These are phyloP conservation scores for Coffea canephora DNA, from an alignment of 257 asterid species.

Conservation along the genomic window DNA sequence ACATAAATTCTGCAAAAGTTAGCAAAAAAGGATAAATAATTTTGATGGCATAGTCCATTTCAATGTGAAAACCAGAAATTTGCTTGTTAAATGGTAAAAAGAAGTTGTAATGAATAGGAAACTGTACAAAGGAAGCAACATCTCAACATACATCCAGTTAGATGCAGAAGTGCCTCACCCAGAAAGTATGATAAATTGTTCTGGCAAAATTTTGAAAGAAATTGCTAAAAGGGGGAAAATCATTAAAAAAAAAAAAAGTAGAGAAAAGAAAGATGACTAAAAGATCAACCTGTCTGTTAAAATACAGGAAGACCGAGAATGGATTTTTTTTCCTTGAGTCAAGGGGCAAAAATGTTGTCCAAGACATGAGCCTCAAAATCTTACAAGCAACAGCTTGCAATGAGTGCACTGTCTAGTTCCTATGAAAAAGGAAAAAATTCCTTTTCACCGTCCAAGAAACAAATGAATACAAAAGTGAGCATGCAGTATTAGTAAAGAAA, in stretches of 20 bases:
- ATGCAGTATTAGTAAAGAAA: neutral
- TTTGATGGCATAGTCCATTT: no score
- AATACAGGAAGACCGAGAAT: neutral
- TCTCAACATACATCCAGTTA: neutral
- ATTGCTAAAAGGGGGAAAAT: neutral
- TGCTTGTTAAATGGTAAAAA: neutral
- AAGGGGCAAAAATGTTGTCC: neutral
- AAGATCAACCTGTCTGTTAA: neutral
- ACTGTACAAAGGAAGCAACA: neutral
- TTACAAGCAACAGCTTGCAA: neutral
- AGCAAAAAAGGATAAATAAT: neutral
- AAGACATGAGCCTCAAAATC: neutral
- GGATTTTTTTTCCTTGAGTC: neutral
- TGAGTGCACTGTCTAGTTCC: neutral
- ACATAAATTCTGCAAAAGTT: conserved; percentile 8
- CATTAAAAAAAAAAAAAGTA: neutral
- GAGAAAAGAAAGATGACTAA: neutral
- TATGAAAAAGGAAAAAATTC: neutral
- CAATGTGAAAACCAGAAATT: neutral
- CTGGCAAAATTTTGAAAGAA: neutral
- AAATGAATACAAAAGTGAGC: neutral
- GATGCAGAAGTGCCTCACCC: neutral
- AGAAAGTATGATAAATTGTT: neutral
- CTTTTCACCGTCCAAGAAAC: neutral
- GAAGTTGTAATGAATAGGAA: neutral